Evolutionary conservation across 768 basidiomycete genomes (phyloP).

Genomic region (Naematelia aurantialba): DNA sequence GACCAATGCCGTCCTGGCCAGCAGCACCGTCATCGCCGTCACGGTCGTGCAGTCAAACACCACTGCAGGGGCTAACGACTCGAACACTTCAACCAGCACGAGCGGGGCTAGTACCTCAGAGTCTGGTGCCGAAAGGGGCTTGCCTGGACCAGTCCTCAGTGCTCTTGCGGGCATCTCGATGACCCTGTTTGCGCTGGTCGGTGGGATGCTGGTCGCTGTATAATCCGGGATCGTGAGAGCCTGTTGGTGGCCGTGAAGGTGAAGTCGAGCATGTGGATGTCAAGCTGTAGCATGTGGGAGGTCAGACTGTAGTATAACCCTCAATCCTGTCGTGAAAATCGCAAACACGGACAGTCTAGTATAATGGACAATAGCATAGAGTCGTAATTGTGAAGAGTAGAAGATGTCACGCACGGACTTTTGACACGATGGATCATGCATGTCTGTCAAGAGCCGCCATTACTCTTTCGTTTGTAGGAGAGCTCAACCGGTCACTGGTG

Average conservation of each 20-base stretch:
- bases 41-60: conserved; percentile 2
- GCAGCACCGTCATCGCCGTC: conserved; percentile 5
- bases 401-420: not conserved
- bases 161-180: not conserved
- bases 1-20: conserved; percentile 29
- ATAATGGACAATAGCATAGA: not conserved
- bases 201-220: not conserved
- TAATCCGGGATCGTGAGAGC: not conserved
- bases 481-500: too few relatives aligned
- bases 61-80: not conserved
- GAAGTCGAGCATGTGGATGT: too few relatives aligned
- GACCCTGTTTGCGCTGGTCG: not conserved
- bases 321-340: not conserved
- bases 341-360: not conserved
- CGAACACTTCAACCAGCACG: not conserved
- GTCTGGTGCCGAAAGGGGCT: not conserved
- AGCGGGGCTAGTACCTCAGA: conserved; percentile 1
- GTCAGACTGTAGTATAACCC: not conserved
- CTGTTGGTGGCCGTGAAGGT: too few relatives aligned
- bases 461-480: too few relatives aligned
- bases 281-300: not conserved
- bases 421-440: not conserved
- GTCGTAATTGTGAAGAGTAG: not conserved
- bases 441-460: too few relatives aligned
- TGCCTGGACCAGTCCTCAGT: not conserved